Percentiles rank a stretch among this genome's conserved stretches.
These are phyloP conservation scores for Atractiella rhizophila DNA, from an alignment of 768 basidiomycete genomes.

Conservation along the genomic window DNA sequence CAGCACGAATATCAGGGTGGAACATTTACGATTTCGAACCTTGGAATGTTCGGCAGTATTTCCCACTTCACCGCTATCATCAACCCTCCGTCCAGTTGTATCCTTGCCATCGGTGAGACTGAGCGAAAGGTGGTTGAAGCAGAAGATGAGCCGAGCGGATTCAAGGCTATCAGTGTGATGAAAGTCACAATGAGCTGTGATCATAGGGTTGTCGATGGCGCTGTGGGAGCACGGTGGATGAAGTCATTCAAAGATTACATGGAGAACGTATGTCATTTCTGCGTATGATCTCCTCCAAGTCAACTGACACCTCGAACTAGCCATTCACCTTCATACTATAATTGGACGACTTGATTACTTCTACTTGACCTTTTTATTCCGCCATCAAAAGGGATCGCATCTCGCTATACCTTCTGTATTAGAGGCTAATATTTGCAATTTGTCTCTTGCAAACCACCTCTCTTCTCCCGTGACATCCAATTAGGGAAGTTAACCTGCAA, in stretches of 20 bases:
- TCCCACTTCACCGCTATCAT: slow-evolving; percentile 95
- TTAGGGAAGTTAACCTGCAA: too few relatives aligned
- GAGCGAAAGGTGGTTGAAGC: slow-evolving; percentile 65
- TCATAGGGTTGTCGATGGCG: slow-evolving; percentile 88
- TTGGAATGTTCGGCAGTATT: slow-evolving; percentile 81
- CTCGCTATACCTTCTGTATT: too few relatives aligned
- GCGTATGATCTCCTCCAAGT: too few relatives aligned
- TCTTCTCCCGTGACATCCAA: too few relatives aligned
- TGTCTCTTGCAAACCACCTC: too few relatives aligned
- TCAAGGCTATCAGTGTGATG: slow-evolving; percentile 76
- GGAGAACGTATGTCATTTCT: too few relatives aligned
- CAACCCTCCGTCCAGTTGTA: slow-evolving; percentile 94
- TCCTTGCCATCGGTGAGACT: slow-evolving; percentile 77
- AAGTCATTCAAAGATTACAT: slow-evolving; percentile 81
- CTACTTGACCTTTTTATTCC: too few relatives aligned
- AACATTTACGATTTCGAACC: slow-evolving; percentile 94
- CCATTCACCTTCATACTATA: slow-evolving; percentile 10
- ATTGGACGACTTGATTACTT: too few relatives aligned
- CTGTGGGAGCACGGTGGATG: slow-evolving; percentile 71
- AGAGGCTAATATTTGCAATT: too few relatives aligned
- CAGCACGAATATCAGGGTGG: slow-evolving; percentile 97
- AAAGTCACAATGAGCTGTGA: slow-evolving; percentile 87
- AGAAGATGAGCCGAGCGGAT: slow-evolving; percentile 72
- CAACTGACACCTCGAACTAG: too few relatives aligned
- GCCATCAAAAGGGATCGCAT: too few relatives aligned